These are phyloP conservation scores for Chaetomiaceae sp. DNA, from an alignment of 2,329 filamentous ascomycete species.

Conservation along the genomic window DNA sequence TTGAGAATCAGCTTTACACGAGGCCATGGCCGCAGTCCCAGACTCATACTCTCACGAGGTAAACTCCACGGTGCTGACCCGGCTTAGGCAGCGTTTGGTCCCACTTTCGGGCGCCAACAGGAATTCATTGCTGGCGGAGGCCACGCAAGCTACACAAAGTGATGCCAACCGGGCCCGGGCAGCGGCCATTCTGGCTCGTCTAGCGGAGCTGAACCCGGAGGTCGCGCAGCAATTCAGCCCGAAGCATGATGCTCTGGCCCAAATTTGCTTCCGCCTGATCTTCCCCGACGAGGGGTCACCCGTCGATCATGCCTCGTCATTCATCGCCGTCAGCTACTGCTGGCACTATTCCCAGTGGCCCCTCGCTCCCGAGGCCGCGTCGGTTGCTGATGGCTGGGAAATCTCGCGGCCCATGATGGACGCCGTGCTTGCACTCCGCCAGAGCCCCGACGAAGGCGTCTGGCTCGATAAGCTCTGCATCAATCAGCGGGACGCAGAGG, in stretches of 20 bases:
- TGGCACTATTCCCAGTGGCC: constrained; percentile 25
- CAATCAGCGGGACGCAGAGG: constrained; percentile 16
- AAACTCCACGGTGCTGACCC: constrained; percentile 1
- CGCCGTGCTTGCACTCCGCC: constrained; percentile 19
- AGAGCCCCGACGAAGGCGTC: constrained; percentile 13
- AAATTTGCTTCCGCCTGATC: constrained; percentile 22
- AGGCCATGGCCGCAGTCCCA: background rate
- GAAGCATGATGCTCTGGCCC: constrained; percentile 17
- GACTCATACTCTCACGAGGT: constrained; percentile 2
- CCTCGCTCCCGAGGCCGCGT: constrained; percentile 13
- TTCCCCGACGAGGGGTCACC: background rate
- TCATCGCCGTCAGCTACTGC: constrained; percentile 26
- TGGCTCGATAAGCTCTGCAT: constrained; percentile 26
- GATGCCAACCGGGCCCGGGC: background rate
- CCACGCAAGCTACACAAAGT: background rate
- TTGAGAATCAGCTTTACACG: too few species aligned
- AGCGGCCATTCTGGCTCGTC: constrained; percentile 13
- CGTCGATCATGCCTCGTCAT: constrained; percentile 9
- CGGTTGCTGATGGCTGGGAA: constrained; percentile 18
- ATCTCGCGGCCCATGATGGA: constrained; percentile 25
- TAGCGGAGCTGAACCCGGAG: constrained; percentile 18
- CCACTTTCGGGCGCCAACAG: constrained; percentile 10
- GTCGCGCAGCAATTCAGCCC: constrained; percentile 14
- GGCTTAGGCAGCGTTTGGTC: constrained; percentile 11
- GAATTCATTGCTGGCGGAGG: constrained; percentile 1